Evolutionary conservation across 148 eudicot genomes (phyloP).

Genomic region (Tetragonia tetragonoides): DNA sequence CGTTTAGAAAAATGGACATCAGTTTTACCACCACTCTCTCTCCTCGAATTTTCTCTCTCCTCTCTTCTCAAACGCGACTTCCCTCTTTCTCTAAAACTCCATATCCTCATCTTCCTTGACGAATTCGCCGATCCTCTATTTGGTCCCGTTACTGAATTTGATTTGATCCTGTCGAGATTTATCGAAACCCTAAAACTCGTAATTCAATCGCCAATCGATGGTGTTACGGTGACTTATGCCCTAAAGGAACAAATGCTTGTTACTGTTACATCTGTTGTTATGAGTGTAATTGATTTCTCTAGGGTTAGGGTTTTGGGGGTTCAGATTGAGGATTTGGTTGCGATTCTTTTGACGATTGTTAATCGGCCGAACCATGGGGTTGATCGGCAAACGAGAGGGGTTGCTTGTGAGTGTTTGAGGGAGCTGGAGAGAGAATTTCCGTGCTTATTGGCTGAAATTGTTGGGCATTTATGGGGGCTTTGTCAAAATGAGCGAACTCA

Average conservation of each 20-base stretch:
- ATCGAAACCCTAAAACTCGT: conserved; percentile 46
- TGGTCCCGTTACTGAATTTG: not conserved
- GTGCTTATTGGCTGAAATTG: conserved; percentile 60
- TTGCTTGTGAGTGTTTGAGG: conserved; percentile 85
- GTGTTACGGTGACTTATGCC: conserved; percentile 32
- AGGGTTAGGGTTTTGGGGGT: conserved; percentile 28
- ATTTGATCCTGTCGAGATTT: conserved; percentile 28
- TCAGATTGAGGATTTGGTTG: conserved; percentile 47
- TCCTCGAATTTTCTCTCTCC: conserved; percentile 62
- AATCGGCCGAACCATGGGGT: conserved; percentile 85
- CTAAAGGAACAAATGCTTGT: conserved; percentile 74
- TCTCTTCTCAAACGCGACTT: conserved; percentile 58
- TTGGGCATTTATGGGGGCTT: conserved; percentile 70
- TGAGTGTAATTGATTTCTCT: conserved; percentile 23
- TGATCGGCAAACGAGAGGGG: conserved; percentile 67
- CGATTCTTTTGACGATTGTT: conserved; percentile 56
- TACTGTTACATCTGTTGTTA: conserved; percentile 47
- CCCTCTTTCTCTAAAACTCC: conserved; percentile 52
- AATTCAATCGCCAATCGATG: conserved; percentile 64
- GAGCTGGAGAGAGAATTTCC: conserved; percentile 78
- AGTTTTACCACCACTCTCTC: conserved; percentile 34
- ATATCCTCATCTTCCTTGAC: conserved; percentile 66
- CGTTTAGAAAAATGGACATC: conserved; percentile 42
- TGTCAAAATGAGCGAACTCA: conserved; percentile 86
- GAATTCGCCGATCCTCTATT: conserved; percentile 28